A percentile compares a stretch with the other conserved stretches of the same genome.
phyloP scores from a whole-genome alignment of 768 basidiomycete species.

The Exidia glandulosa region DNA sequence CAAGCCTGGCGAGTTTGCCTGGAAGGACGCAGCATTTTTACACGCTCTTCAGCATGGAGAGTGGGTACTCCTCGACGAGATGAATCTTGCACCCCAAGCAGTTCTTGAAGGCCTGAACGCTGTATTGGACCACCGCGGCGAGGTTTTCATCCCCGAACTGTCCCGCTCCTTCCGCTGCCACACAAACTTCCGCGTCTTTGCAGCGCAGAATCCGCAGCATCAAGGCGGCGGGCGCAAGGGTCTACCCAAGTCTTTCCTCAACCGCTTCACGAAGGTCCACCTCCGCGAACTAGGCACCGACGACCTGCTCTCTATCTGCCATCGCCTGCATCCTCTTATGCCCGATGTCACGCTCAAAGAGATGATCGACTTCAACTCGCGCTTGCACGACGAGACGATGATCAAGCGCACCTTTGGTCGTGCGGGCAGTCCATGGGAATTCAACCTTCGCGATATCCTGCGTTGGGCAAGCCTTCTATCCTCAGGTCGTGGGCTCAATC shows the following conservation, averaged over 20 bases:
- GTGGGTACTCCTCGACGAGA: constrained; percentile 97
- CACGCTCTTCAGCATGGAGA: constrained; percentile 88
- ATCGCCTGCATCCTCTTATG: constrained; percentile 54
- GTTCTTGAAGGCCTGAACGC: constrained; percentile 96
- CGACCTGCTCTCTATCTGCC: constrained; percentile 73
- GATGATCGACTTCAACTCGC: constrained; percentile 79
- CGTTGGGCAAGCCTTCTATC: constrained; percentile 59
- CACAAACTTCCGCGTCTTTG: constrained; percentile 92
- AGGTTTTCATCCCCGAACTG: constrained; percentile 90
- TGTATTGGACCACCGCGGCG: constrained; percentile 88
- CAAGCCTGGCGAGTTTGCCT: constrained; percentile 82
- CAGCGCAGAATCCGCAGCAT: constrained; percentile 90
- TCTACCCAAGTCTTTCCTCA: constrained; percentile 91
- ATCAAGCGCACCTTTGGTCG: constrained; percentile 55
- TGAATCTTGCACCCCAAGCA: constrained; percentile 96
- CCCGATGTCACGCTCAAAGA: constrained; percentile 40
- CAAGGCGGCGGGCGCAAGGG: constrained; percentile 98
- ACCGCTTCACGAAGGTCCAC: constrained; percentile 97
- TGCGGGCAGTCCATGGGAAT: constrained; percentile 91
- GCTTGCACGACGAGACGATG: constrained; percentile 56
- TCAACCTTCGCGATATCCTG: constrained; percentile 90
- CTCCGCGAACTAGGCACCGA: constrained; percentile 69
- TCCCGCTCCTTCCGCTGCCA: constrained; percentile 81
- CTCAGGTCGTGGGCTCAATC: constrained; percentile 23
- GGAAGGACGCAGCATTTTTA: constrained; percentile 96